Conservation (phyloP, 768 basidiomycete species). For the Pisolithus orientalis region DNA sequence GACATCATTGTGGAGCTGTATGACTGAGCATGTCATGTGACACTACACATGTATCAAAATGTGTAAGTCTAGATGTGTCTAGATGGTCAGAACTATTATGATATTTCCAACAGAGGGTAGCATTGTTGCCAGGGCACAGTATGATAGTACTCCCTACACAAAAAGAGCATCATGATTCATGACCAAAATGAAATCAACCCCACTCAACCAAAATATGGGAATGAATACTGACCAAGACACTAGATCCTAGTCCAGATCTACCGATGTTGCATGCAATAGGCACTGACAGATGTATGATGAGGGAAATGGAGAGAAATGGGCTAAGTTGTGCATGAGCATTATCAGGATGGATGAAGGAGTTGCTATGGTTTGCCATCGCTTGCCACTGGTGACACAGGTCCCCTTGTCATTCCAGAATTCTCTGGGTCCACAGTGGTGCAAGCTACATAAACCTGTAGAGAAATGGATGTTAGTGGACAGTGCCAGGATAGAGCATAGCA, state of each 20-base stretch:
- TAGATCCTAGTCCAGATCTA: constrained; percentile 61
- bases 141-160: constrained; percentile 86
- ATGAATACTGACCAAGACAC: constrained; percentile 56
- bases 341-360: constrained; percentile 31
- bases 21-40: too few relatives aligned
- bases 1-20: too few relatives aligned
- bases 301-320: constrained; percentile 72
- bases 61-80: too few relatives aligned
- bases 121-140: constrained; percentile 60
- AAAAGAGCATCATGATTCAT: constrained; percentile 44
- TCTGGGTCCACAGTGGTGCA: too few relatives aligned
- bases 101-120: constrained; percentile 58
- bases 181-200: background rate
- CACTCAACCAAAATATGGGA: background rate
- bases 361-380: too few relatives aligned
- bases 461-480: too few relatives aligned
- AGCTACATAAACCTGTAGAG: too few relatives aligned
- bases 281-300: constrained; percentile 67
- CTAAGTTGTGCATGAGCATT: constrained; percentile 55
- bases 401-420: too few relatives aligned
- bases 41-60: too few relatives aligned
- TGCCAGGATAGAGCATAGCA: too few relatives aligned
- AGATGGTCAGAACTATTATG: too few relatives aligned
- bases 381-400: too few relatives aligned
- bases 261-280: constrained; percentile 68